Evolutionary conservation across 768 basidiomycete genomes (phyloP).

Genomic region (Candolleomyces eurysporus): DNA sequence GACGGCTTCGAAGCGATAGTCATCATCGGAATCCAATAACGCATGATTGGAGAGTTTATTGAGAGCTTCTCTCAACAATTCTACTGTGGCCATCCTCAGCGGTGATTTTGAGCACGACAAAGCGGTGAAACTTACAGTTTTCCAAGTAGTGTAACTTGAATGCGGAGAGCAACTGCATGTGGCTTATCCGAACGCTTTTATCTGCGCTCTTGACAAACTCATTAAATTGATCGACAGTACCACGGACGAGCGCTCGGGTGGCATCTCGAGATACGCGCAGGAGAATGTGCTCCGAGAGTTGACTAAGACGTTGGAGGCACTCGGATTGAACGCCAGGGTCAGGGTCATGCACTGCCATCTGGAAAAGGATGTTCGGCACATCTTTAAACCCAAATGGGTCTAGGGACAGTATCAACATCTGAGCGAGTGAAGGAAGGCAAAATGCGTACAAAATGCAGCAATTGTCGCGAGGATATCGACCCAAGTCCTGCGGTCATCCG

Average conservation of each 20-base stretch:
- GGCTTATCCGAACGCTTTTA: neutral
- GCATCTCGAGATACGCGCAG: no score
- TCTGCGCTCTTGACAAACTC: neutral
- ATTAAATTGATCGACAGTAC: no score
- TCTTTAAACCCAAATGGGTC: neutral
- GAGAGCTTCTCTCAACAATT: neutral
- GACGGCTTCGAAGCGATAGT: neutral
- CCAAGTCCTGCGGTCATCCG: neutral
- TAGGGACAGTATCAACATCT: neutral
- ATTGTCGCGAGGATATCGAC: neutral
- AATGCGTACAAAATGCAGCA: neutral
- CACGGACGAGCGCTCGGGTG: neutral
- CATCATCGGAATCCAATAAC: neutral
- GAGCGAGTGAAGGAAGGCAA: no score
- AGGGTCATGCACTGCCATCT: neutral
- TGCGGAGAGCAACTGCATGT: neutral
- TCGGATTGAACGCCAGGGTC: neutral
- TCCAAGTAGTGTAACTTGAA: neutral
- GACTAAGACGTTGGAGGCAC: neutral
- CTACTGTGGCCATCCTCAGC: no score
- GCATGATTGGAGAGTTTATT: neutral
- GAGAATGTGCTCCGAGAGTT: neutral
- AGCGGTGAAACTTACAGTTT: neutral
- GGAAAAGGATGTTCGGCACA: neutral
- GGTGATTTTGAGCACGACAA: no score